Evolutionary conservation across 139 green algal genomes (phyloP).

Genomic region (Tetratostichococcus sp.): DNA sequence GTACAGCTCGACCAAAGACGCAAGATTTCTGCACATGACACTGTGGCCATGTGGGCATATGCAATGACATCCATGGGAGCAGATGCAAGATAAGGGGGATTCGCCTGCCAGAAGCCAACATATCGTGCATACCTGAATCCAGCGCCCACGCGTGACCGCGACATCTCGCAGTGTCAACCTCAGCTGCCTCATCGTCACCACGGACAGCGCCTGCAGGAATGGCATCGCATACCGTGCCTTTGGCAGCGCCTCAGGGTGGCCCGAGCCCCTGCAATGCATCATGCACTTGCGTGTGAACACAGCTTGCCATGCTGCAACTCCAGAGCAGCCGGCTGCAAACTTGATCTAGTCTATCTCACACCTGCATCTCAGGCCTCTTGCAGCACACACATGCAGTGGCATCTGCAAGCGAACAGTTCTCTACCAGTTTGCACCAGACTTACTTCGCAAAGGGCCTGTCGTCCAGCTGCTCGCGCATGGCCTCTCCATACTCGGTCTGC

Average conservation of each 20-base stretch:
- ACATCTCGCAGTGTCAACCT: constrained; percentile 50
- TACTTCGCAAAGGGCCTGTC: constrained; percentile 19
- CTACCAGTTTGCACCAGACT: no score
- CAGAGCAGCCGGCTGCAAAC: no score
- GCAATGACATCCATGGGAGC: not conserved
- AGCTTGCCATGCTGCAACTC: no score
- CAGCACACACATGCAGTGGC: no score
- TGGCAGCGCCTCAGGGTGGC: constrained; percentile 34
- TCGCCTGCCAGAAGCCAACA: no score
- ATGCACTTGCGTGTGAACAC: no score
- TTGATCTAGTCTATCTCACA: no score
- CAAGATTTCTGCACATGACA: no score
- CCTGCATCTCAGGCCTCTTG: no score
- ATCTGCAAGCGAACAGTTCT: no score
- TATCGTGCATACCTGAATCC: constrained; percentile 27
- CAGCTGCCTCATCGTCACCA: constrained; percentile 36
- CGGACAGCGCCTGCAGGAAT: constrained; percentile 15
- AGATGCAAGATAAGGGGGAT: not conserved
- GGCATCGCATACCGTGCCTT: constrained; percentile 34
- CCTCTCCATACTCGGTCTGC: constrained; percentile 11
- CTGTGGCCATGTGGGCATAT: no score
- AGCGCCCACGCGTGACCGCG: constrained; percentile 39
- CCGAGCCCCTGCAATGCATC: constrained; percentile 13
- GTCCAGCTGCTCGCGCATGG: constrained; percentile 17
- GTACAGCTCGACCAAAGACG: no score